phyloP scores from a whole-genome alignment of 345 rosid genomes.

The Lepidium africanum region DNA sequence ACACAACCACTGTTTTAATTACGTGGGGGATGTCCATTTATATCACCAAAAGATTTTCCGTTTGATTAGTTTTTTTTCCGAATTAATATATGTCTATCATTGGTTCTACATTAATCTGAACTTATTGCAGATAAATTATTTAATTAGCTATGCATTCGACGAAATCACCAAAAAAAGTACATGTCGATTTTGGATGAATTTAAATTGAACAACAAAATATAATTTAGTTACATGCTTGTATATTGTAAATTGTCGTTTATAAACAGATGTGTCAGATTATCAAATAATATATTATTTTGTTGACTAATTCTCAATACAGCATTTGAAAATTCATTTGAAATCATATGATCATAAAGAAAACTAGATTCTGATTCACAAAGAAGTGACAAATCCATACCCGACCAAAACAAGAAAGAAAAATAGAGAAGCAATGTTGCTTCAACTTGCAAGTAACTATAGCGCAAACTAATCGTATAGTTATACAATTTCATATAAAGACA shows the following conservation, averaged over 20 bases:
- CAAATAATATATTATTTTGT: neutral
- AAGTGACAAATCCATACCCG: conserved; percentile 12
- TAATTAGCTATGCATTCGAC: no score
- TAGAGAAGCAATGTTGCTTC: conserved; percentile 26
- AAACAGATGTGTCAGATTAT: neutral
- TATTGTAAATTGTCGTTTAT: neutral
- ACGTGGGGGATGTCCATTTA: neutral
- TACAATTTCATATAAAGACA: neutral
- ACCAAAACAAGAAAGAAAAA: conserved; percentile 10
- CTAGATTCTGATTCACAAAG: conserved; percentile 8
- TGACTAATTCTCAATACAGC: neutral
- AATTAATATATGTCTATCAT: neutral
- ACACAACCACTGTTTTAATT: conserved; percentile 11
- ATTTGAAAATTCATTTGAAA: neutral
- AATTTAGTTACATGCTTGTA: neutral
- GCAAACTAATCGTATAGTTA: neutral
- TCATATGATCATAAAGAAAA: conserved; percentile 1
- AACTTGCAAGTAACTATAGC: conserved; percentile 23
- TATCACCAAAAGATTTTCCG: conserved; percentile 11
- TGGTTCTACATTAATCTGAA: neutral
- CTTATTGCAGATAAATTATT: neutral
- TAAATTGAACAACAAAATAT: neutral
- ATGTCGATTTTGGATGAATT: neutral
- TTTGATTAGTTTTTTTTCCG: neutral
- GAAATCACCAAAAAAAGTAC: no score